Conservation (phyloP, 2,329 filamentous ascomycete species). For the Cladorrhinum sp. region DNA sequence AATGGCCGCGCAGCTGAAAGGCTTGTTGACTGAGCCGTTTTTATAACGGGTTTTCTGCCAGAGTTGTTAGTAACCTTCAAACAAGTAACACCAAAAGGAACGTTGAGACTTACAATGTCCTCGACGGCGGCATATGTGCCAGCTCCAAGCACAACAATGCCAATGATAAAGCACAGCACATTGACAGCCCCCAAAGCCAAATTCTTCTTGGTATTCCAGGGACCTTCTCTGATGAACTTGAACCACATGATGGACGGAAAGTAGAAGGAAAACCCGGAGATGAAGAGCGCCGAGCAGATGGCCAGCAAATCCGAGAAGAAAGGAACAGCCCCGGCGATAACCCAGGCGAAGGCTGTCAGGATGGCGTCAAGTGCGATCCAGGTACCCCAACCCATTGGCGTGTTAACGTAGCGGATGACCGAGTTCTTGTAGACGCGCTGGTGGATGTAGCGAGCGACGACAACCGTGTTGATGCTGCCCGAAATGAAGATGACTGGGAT, state of each 20-base stretch:
- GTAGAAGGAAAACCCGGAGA: slow-evolving; percentile 45
- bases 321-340: slow-evolving; percentile 71
- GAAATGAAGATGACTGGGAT: slow-evolving; percentile 72
- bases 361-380: slow-evolving; percentile 56
- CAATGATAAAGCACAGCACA: slow-evolving; percentile 25
- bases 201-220: slow-evolving; percentile 29
- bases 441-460: slow-evolving; percentile 46
- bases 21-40: slow-evolving; percentile 16
- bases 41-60: slow-evolving; percentile 21
- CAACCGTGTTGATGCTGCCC: slow-evolving; percentile 63
- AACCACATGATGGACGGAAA: slow-evolving; percentile 36
- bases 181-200: slow-evolving; percentile 22
- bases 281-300: slow-evolving; percentile 49
- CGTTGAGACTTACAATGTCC: slow-evolving; percentile 30
- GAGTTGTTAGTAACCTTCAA: neutral
- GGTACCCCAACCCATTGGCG: slow-evolving; percentile 44
- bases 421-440: slow-evolving; percentile 43
- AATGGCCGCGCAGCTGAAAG: slow-evolving; percentile 24
- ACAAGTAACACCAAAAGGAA: neutral
- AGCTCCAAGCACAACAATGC: slow-evolving; percentile 28
- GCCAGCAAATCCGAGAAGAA: slow-evolving; percentile 68
- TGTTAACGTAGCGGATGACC: slow-evolving; percentile 47
- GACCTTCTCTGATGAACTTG: slow-evolving; percentile 33
- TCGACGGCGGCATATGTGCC: slow-evolving; percentile 30
- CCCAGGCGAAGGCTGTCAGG: slow-evolving; percentile 63